Evolutionary conservation across 202 grass and related monocot genomes (phyloP).

Genomic region (Cymbopogon flexuosus): DNA sequence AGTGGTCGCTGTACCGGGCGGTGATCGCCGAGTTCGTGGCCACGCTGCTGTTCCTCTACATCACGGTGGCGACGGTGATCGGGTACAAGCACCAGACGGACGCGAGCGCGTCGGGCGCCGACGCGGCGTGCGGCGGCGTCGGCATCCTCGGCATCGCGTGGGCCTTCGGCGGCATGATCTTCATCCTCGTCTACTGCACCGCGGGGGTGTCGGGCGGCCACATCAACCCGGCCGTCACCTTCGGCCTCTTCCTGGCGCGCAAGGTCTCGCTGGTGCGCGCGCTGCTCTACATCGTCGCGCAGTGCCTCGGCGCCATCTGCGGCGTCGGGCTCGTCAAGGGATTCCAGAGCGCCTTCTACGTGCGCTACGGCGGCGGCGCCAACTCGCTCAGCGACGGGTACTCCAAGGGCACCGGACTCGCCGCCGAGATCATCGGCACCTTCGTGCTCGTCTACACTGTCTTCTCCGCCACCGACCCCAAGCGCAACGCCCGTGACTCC

Average conservation of each 20-base stretch:
- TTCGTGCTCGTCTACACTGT: conserved; percentile 88
- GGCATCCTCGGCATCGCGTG: conserved; percentile 87
- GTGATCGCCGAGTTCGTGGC: conserved; percentile 90
- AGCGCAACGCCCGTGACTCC: conserved; percentile 81
- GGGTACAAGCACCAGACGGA: conserved; percentile 90
- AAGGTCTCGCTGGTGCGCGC: conserved; percentile 82
- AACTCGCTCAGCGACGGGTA: conserved; percentile 62
- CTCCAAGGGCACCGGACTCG: conserved; percentile 62
- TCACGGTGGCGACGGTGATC: conserved; percentile 86
- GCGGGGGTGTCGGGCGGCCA: conserved; percentile 76
- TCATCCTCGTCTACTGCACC: conserved; percentile 94
- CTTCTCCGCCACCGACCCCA: conserved; percentile 80
- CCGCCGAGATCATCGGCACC: conserved; percentile 74
- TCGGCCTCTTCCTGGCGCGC: conserved; percentile 71
- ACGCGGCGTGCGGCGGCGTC: conserved; percentile 70
- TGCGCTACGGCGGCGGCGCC: conserved; percentile 70
- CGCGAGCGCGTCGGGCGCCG: conserved; percentile 35
- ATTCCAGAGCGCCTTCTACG: conserved; percentile 74
- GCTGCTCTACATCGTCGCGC: conserved; percentile 71
- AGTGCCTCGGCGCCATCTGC: conserved; percentile 86
- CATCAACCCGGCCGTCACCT: conserved; percentile 91
- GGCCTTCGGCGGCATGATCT: conserved; percentile 98
- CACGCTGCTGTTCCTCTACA: conserved; percentile 86
- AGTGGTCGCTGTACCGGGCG: conserved; percentile 87
- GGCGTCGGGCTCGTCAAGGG: conserved; percentile 92